Base-by-base conservation (phyloP, 306 rosid genomes). In the Cicer yamashitae region DNA sequence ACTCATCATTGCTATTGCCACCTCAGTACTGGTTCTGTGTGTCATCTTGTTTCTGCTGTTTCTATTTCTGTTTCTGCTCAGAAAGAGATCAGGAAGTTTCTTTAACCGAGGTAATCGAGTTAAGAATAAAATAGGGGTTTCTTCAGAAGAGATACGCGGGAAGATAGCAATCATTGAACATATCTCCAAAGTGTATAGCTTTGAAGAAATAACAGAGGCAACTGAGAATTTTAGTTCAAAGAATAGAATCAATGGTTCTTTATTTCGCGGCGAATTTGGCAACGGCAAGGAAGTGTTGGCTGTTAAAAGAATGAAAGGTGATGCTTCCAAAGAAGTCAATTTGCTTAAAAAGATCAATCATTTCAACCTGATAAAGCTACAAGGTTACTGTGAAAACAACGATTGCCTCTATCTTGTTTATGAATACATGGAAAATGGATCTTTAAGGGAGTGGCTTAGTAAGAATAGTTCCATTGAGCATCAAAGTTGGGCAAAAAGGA, bases 391-490 rank as follows among this genome's bases (percentile, higher is more conserved):
- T 18, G 52, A 81, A 79, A 52, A 84, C 52, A 37, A 77, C 0
- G 84, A 56, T 18, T 71, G 48, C 59, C 74, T 78, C 50, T 88
- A 73, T 70, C 93, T 88, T 47, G 84, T 92, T 46, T 88, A 84
- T 11, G 90, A 92, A 75, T 92, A 81, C 68, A 83, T 88, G 93
- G 92, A 90, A 56, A 88, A 88, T 68, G 90, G 92, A 1, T 90
- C 89, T 8, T 69, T 88, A 15, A 84, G 85, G 79, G 91, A 92
- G 60, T 92, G 93, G 96, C 89, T 92, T 5, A 17, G 46, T 12
- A 77, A 51, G 79, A 64, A 59, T 18, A 40, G 13, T 18, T 67
- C 85, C 10, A 70, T 13, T 5, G 85, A 84, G 57, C 81, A 77
- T 38, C 59, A 50, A 72, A 78, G 87, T 64, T 88, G 88, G 92